phyloP scores from a whole-genome alignment of 192 early-diverging fungal genomes.

The Coemansia sp. region DNA sequence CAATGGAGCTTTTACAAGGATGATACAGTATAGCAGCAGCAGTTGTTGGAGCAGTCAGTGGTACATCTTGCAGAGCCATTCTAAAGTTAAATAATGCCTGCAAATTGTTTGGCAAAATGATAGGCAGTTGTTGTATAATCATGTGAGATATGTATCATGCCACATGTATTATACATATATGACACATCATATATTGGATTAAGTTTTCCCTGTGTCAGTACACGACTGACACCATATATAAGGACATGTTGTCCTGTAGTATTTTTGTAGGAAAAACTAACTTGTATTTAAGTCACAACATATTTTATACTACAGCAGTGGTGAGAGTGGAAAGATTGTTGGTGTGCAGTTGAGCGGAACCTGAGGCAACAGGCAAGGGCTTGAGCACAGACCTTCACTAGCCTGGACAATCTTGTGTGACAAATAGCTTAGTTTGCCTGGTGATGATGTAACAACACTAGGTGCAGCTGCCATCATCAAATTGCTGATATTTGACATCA shows the following conservation, averaged over 20 bases:
- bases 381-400: not conserved
- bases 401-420: constrained; percentile 11
- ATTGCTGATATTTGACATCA: not conserved
- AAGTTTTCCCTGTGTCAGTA: too few species aligned
- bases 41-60: not conserved
- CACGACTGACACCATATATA: too few species aligned
- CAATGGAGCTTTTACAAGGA: constrained; percentile 28
- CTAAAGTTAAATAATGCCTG: constrained; percentile 49
- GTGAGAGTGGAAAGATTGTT: constrained; percentile 36
- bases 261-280: too few species aligned
- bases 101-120: constrained; percentile 48
- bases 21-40: not conserved
- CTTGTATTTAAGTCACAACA: too few species aligned
- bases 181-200: too few species aligned
- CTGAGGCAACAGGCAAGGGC: not conserved
- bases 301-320: constrained; percentile 8
- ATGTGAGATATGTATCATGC: too few species aligned
- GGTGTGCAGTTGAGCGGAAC: constrained; percentile 13
- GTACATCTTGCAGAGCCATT: constrained; percentile 28
- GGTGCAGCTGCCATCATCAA: not conserved
- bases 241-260: too few species aligned
- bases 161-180: too few species aligned
- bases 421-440: constrained; percentile 12
- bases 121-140: constrained; percentile 8
- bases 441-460: constrained; percentile 3